Conservation (phyloP, 2,329 filamentous ascomycete species). For the Colletotrichum sp. region DNA sequence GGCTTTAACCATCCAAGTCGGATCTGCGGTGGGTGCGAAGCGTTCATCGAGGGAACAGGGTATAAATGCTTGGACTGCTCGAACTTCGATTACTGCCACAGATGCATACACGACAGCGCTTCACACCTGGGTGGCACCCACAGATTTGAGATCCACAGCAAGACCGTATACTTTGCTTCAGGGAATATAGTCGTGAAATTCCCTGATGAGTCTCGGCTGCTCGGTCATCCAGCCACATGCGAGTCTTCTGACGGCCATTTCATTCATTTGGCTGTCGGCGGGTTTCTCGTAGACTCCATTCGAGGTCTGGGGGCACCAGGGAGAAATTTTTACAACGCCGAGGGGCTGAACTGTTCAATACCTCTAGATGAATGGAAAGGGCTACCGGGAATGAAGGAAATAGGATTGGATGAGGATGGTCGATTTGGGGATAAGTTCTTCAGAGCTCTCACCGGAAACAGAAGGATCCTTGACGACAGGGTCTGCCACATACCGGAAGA, state of each 20-base stretch:
- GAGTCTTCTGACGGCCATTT: too few relatives aligned
- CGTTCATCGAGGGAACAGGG: background rate
- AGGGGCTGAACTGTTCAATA: rapidly evolving
- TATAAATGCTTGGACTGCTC: background rate
- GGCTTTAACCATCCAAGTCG: too few relatives aligned
- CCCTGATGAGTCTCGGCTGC: too few relatives aligned
- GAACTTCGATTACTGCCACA: background rate
- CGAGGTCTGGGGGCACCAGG: too few relatives aligned
- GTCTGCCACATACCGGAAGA: too few relatives aligned
- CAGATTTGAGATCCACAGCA: background rate
- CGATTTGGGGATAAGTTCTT: background rate
- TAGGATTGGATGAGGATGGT: too few relatives aligned
- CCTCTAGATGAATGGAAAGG: too few relatives aligned
- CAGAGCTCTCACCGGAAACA: background rate
- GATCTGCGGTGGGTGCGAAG: background rate
- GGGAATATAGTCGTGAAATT: background rate
- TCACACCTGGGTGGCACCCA: background rate
- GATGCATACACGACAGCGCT: background rate
- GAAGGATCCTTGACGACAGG: background rate
- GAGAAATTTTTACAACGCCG: too few relatives aligned
- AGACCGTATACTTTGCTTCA: background rate
- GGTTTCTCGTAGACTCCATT: too few relatives aligned
- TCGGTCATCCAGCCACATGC: background rate
- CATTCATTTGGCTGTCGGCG: too few relatives aligned
- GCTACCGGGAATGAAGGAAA: too few relatives aligned